phyloP scores from a whole-genome alignment of 768 basidiomycete species.

The Leccinellum luteum region DNA sequence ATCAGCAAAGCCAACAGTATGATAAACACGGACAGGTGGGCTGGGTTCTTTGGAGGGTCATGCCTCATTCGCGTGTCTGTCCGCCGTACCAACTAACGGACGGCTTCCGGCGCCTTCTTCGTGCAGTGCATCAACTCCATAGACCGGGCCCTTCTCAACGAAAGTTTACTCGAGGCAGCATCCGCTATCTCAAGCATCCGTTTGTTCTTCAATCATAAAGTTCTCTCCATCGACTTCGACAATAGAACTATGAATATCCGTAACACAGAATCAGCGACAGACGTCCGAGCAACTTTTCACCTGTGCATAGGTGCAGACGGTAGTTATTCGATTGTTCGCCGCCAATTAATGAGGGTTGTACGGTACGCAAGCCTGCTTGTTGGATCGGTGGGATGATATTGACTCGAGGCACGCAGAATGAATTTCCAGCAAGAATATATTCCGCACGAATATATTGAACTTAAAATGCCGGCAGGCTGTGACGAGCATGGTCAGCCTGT shows the following conservation, averaged over 20 bases:
- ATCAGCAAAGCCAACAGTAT: slow-evolving; percentile 80
- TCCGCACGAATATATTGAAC: slow-evolving; percentile 93
- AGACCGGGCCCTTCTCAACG: slow-evolving; percentile 84
- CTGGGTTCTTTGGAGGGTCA: slow-evolving; percentile 12
- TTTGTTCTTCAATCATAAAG: slow-evolving; percentile 79
- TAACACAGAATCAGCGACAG: slow-evolving; percentile 42
- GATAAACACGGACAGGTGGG: slow-evolving; percentile 86
- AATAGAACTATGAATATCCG: slow-evolving; percentile 51
- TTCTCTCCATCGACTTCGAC: slow-evolving; percentile 75
- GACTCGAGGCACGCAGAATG: slow-evolving; percentile 58
- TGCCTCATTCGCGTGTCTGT: slow-evolving; percentile 21
- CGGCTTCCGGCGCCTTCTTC: slow-evolving; percentile 22
- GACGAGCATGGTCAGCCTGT: slow-evolving; percentile 56
- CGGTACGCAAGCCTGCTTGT: slow-evolving; percentile 52
- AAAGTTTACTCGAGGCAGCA: slow-evolving; percentile 76
- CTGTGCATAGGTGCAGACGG: slow-evolving; percentile 93
- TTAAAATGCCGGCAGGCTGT: slow-evolving; percentile 86
- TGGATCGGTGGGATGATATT: slow-evolving; percentile 10
- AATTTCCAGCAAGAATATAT: slow-evolving; percentile 95
- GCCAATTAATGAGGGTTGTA: slow-evolving; percentile 93
- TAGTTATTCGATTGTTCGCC: slow-evolving; percentile 85
- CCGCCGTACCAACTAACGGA: slow-evolving; percentile 20
- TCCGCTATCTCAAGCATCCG: slow-evolving; percentile 60
- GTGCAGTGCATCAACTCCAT: slow-evolving; percentile 90
- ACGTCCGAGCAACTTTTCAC: slow-evolving; percentile 58